Evolutionary conservation across 352 stramenopile genomes (phyloP).

Genomic region (Globisporangium perplexum): DNA sequence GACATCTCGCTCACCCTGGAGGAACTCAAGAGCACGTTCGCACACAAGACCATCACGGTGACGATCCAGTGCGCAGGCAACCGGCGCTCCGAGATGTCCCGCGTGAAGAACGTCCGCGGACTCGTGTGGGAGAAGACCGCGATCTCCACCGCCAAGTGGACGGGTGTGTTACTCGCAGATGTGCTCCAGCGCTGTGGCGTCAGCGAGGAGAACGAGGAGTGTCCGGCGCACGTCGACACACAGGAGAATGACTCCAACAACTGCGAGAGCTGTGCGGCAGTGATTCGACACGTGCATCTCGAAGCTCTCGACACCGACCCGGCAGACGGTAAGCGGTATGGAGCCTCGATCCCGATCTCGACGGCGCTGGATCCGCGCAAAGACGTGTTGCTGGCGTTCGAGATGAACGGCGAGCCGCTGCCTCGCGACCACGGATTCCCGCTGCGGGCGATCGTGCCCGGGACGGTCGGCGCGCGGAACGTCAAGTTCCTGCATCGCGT

Average conservation of each 20-base stretch:
- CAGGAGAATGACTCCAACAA: constrained; percentile 1
- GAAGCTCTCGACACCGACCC: constrained; percentile 47
- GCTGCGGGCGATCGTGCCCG: constrained; percentile 90
- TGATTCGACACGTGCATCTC: constrained; percentile 40
- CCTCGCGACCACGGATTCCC: constrained; percentile 93
- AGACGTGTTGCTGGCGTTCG: constrained; percentile 92
- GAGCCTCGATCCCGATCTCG: constrained; percentile 74
- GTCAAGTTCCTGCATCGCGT: constrained; percentile 94
- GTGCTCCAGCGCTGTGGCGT: constrained; percentile 75
- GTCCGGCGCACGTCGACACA: constrained; percentile 32
- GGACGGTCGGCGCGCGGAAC: constrained; percentile 82
- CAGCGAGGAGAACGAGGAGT: constrained; percentile 26
- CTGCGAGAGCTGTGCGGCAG: constrained; percentile 13
- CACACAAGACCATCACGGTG: constrained; percentile 63
- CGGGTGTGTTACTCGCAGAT: constrained; percentile 84
- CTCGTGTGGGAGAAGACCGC: constrained; percentile 34
- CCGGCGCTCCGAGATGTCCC: constrained; percentile 73
- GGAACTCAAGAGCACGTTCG: constrained; percentile 85
- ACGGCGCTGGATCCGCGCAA: constrained; percentile 86
- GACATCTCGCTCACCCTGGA: constrained; percentile 59
- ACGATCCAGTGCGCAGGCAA: constrained; percentile 94
- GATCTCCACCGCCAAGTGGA: constrained; percentile 91
- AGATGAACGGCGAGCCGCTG: constrained; percentile 89
- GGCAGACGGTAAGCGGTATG: constrained; percentile 36
- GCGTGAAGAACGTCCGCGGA: constrained; percentile 37